Base-by-base conservation (phyloP, 192 early-diverging fungal species). In the Coemansia sp. region DNA sequence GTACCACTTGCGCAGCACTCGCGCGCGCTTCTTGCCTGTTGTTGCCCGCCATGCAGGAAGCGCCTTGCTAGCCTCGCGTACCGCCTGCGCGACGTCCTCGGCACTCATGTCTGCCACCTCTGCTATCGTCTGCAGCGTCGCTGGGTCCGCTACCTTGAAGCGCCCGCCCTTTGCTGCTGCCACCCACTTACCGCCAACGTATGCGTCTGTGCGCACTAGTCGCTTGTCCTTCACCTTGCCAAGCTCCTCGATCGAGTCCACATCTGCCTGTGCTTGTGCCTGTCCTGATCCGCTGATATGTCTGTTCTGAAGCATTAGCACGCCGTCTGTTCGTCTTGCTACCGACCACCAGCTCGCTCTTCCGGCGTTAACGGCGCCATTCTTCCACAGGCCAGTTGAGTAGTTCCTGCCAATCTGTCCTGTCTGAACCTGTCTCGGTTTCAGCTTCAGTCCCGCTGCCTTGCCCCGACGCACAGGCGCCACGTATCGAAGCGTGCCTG, bases 81-180 rank as follows among this genome's bases (percentile, higher is more conserved):
- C 81, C 1, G 90, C 90, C 10, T 57, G 50, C 14, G 83, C 71
- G 2, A 86, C 84, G 16, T 93, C 92, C 8, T 76, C 59, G 0
- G 74, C 77, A n/a, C 77, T 75, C 87, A 92, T 90, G 20, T 92
- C 88, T 5, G 90, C 83, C 37, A 88, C 85, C n/a, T 59, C 73
- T 7, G 84, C 89, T 62, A 93, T 88, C 32, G 78, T 82, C 12
- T 86, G 71, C 19, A 84, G 81, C 5, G 81, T 86, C 13, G 86
- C 87, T 2, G 92, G 92, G 65, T 93, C 90, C 77, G 63, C 41
- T 0, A 93, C 87, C 13, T 77, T 63, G 59, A 89, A 88, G 0
- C 81, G 85, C 57, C 84, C 64, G 39, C 70, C 64, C 7, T 79
- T 75, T 17, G 61, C 58, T 2, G 88, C 69, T 3, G 54, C 51